Conservation (phyloP, 345 rosid genomes). For the Populus alba region DNA sequence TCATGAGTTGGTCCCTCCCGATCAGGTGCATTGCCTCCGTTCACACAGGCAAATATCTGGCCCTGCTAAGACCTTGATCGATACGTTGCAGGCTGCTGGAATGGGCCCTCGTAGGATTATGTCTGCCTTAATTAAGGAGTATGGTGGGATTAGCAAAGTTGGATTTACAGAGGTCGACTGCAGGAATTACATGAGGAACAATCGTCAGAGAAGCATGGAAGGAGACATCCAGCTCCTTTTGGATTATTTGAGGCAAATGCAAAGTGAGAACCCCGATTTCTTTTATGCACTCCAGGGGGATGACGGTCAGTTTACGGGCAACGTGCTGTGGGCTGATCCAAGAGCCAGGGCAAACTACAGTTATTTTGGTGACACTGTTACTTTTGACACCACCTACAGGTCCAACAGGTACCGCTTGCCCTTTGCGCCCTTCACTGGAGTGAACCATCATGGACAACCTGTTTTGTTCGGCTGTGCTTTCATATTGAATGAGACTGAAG, state of each 20-base stretch:
- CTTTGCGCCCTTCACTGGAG: conserved; percentile 65
- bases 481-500: conserved; percentile 55
- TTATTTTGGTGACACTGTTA: conserved; percentile 59
- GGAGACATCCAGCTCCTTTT: conserved; percentile 44
- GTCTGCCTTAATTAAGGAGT: conserved; percentile 51
- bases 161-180: conserved; percentile 54
- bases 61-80: conserved; percentile 60
- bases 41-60: conserved; percentile 61
- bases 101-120: conserved; percentile 63
- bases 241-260: conserved; percentile 55
- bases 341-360: conserved; percentile 49
- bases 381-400: conserved; percentile 52
- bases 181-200: conserved; percentile 50
- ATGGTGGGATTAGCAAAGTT: conserved; percentile 50
- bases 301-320: conserved; percentile 38
- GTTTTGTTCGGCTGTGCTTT: conserved; percentile 71
- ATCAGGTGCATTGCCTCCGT: conserved; percentile 56
- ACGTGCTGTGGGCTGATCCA: conserved; percentile 72
- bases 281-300: conserved; percentile 54
- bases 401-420: conserved; percentile 46
- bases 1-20: conserved; percentile 59
- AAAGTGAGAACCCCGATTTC: conserved; percentile 60
- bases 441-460: conserved; percentile 77
- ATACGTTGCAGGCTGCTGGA: conserved; percentile 62
- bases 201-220: conserved; percentile 45